A percentile compares a stretch with the other conserved stretches of the same genome.
Evolutionary conservation across 1,284 basidiomycete species (phyloP).

Genomic region (Leccinum fallax): DNA sequence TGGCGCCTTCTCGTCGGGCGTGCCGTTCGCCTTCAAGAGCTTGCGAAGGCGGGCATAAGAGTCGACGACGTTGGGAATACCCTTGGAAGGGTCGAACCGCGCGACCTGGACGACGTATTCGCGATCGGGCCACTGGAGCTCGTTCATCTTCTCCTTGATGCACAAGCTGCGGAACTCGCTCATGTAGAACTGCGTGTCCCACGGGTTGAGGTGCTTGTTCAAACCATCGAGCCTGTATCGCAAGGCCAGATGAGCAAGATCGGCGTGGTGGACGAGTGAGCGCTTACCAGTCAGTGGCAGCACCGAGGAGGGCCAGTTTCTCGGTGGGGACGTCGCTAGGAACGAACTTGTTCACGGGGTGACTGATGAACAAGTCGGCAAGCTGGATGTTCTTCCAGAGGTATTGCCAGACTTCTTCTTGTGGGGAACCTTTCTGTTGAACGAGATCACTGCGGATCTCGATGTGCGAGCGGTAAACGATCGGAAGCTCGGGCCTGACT

Average conservation of each 20-base stretch:
- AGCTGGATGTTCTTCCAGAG: conserved; percentile 86
- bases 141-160: conserved; percentile 73
- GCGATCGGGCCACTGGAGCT: conserved; percentile 77
- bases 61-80: conserved; percentile 81
- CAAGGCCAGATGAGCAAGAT: neutral
- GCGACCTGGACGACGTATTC: conserved; percentile 86
- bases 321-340: conserved; percentile 77
- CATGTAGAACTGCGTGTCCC: conserved; percentile 83
- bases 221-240: conserved; percentile 77
- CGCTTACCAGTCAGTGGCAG: conserved; percentile 76
- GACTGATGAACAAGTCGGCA: conserved; percentile 85
- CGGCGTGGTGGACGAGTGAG: neutral
- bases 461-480: conserved; percentile 89
- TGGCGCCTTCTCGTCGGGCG: conserved; percentile 60
- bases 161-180: conserved; percentile 78
- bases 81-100: conserved; percentile 78
- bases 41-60: conserved; percentile 80
- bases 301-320: conserved; percentile 71
- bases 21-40: conserved; percentile 52
- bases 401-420: conserved; percentile 88
- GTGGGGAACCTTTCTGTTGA: conserved; percentile 73
- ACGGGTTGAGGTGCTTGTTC: conserved; percentile 77
- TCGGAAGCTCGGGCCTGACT: conserved; percentile 76
- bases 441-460: conserved; percentile 84
- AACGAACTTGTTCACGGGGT: conserved; percentile 90